Evolutionary conservation across 169 alveolate species (phyloP), one percentile per base, ranked within the genome.

Genomic region (Cryptosporidium viatorum): DNA sequence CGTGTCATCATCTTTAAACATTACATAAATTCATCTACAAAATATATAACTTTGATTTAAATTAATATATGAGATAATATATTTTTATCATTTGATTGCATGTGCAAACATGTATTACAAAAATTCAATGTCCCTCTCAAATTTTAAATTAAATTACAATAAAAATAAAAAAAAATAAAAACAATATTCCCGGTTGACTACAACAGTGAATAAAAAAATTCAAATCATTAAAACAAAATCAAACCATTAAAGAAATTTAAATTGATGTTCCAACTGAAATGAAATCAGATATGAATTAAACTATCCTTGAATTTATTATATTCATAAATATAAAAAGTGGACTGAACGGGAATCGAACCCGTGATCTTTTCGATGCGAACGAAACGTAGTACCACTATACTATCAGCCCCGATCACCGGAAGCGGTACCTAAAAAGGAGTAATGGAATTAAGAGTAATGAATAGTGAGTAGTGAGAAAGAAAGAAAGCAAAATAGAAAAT

Each of bases 291-390:
- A 14, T 48, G 6, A 48, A 3, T 14, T 14, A 14, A 48, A 48
- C 21, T 48, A 48, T 0, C 2, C 5, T 48, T 48, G 14, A 48
- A 48, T 14, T 48, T 16, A 48, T 48, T 14, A 16, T 16, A 14
- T 48, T 48, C 21, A 60, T 4, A 10, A 45, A 33, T 14, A 10
- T 21, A 65, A 80, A 80, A 35, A 37, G 33, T 80, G 89, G 89
- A 80, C 89, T 62, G 89, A 80, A 80, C 89, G 80, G 89, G 89
- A 80, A 80, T 80, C 89, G 89, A 80, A 80, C 89, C 89, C 89
- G 89, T 59, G 89, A 59, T 80, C 89, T 80, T 80, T 80, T 80
- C 89, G 89, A 80, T 80, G 89, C 89, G 89, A 80, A 80, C 89
- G 89, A 80, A 80, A 80, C 89, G 89, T 80, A 80, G 89, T 80